phyloP scores from a whole-genome alignment of 768 basidiomycete genomes.

The Sporobolomyces roseus region DNA sequence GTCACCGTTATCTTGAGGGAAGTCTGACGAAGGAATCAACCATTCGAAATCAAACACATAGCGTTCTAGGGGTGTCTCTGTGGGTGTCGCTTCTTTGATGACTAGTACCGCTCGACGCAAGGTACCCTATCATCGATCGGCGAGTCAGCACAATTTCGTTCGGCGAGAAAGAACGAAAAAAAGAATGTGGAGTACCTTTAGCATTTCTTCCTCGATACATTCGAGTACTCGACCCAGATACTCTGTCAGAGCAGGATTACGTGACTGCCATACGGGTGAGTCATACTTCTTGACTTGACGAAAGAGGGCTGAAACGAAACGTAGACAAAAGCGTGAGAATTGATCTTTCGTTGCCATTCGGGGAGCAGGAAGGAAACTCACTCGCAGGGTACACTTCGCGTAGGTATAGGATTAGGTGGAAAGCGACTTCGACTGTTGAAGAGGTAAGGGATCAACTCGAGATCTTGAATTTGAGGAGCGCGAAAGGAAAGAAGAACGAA shows the following conservation, averaged over 20 bases:
- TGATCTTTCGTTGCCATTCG: too few relatives aligned
- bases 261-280: constrained; percentile 81
- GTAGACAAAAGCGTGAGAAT: neutral
- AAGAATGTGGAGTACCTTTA: constrained; percentile 52
- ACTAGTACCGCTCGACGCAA: constrained; percentile 76
- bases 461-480: neutral
- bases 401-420: constrained; percentile 86
- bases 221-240: constrained; percentile 86
- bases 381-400: constrained; percentile 78
- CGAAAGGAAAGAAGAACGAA: constrained; percentile 13
- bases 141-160: neutral
- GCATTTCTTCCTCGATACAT: constrained; percentile 73
- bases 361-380: constrained; percentile 2
- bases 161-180: neutral
- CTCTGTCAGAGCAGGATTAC: constrained; percentile 80
- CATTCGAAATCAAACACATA: constrained; percentile 83
- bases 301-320: constrained; percentile 60
- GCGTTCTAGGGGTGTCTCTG: constrained; percentile 77
- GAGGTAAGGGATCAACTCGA: neutral
- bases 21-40: constrained; percentile 50
- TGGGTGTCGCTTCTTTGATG: constrained; percentile 63
- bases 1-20: constrained; percentile 52
- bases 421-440: constrained; percentile 79
- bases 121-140: constrained; percentile 59
- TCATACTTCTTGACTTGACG: constrained; percentile 82